Base-by-base conservation (phyloP, 1,284 basidiomycete species). In the Rhodotorula sp. region DNA sequence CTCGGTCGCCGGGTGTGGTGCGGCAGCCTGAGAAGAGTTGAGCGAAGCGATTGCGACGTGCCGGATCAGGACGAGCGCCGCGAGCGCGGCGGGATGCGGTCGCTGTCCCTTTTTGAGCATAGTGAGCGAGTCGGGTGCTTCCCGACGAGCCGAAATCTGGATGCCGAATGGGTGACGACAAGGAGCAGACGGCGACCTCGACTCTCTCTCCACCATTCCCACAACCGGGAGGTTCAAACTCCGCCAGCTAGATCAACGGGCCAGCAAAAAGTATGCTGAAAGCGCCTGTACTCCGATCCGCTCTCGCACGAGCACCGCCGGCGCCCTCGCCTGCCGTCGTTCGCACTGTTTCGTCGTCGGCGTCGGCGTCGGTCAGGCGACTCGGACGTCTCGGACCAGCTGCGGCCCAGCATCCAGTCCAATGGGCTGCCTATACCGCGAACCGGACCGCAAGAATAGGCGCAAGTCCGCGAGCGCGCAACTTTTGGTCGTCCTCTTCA, bases 21-120 rank as follows among this genome's bases (percentile, higher is more conserved):
- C n/a, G 26, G 54, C 54, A 4, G 54, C 45, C 26, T n/a, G 14
- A 52, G 54, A 15, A 1, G 54, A 26, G 26, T 15, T 34, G 56
- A 52, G 49, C 6, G 57, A 56, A 0, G 50, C n/a, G 38, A 47
- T 15, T 23, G 66, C 57, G 47, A 69, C 26, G 55, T 62, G 55
- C 4, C 34, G 28, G 54, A 75, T 47, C 57, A 72, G 60, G 50
- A 52, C 12, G 15, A 75, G 26, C 14, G 54, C 54, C 0, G 71
- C 59, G 47, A 72, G 7, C 3, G 60, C 47, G 0, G 57, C 43
- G 3, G 48, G n/a, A 7, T 28, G 19, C 6, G 26, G 26, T 28
- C 60, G 50, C 26, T 48, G 38, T n/a, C 16, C 12, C n/a, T 48
- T 43, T 57, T 60, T 47, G 28, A 47, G 10, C 26, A 23, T 48